Base-by-base conservation (phyloP, 1,284 basidiomycete species). In the Wallemia ichthyophaga region DNA sequence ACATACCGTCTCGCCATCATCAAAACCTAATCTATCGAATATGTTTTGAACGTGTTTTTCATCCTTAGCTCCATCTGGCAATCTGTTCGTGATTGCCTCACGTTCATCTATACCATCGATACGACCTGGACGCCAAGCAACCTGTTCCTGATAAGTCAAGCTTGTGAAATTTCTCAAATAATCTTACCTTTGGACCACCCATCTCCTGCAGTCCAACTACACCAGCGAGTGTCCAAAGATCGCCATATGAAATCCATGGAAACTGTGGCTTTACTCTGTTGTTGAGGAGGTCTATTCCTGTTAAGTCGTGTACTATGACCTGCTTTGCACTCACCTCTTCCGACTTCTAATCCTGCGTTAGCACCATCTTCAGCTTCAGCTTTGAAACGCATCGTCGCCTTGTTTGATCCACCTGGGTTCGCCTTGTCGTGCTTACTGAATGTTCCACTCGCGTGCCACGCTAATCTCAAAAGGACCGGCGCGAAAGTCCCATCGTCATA, bases 1-100 rank as follows among this genome's bases (percentile, higher is more conserved):
- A 59, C 91, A 89, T 60, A 95, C 91, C 60, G 91, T 91, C 72
- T 91, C 88, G 71, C 89, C 86, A 73, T 96, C 92, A 70, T 92
- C 86, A 76, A 95, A 91, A 60, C 75, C 86, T 85, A 89, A 88
- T 65, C 87, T 83, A 72, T 85, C 80, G 73, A 92, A 92, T 69
- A 94, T 84, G 77, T 82, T 64, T 25, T 92, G 78, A 61, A 96
- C 72, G 70, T 98, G 92, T 68, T 86, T 80, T 60, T 79, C 72
- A 57, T 84, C 89, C 70, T 85, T 81, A 25, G 79, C 67, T 33
- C 82, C 92, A 69, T 96, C 92, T 24, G 92, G 92, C 37, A 98
- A 80, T 70, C 92, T 82, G 61, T 92, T 92, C 67, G 91, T 89
- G 23, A 92, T 91, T 27, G 92, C 86, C 60, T 74, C 83, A 54